Evolutionary conservation across 2,329 filamentous ascomycete species (phyloP).

Genomic region (Bipolaris oryzae): DNA sequence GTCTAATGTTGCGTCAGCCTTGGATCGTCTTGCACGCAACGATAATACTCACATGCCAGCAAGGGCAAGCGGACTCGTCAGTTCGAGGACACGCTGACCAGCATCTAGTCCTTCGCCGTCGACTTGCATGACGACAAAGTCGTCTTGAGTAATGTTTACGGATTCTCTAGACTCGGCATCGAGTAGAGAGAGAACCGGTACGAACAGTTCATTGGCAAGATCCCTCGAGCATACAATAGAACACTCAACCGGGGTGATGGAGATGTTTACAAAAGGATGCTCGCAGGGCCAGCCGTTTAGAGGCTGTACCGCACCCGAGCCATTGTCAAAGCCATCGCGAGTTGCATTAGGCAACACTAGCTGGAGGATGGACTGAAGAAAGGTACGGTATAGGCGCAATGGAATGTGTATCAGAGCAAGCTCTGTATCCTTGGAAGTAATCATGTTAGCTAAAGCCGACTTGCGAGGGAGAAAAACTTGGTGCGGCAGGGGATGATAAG

Average conservation of each 20-base stretch:
- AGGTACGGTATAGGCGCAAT: constrained; percentile 73
- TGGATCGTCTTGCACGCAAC: not conserved
- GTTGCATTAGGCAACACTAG: constrained; percentile 72
- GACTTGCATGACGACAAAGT: constrained; percentile 87
- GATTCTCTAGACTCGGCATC: constrained; percentile 51
- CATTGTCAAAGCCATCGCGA: constrained; percentile 35
- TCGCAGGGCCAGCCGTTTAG: constrained; percentile 55
- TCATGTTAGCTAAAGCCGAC: constrained; percentile 43
- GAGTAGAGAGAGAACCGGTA: constrained; percentile 70
- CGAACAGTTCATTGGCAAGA: constrained; percentile 76
- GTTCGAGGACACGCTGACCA: constrained; percentile 85
- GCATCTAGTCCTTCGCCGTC: constrained; percentile 90
- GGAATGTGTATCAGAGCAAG: constrained; percentile 92
- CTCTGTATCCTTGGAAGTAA: constrained; percentile 72
- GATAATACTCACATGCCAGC: constrained; percentile 72
- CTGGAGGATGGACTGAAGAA: constrained; percentile 86
- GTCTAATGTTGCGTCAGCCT: constrained; percentile 52
- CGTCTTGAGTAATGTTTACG: constrained; percentile 79
- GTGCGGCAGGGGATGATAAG: constrained; percentile 42
- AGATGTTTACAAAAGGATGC: constrained; percentile 90
- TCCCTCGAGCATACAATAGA: constrained; percentile 85
- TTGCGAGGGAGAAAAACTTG: constrained; percentile 22
- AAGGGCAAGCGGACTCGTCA: constrained; percentile 88
- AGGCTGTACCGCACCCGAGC: constrained; percentile 41
- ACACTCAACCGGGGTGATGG: constrained; percentile 89